Percentiles rank a stretch among this genome's conserved stretches.
These are phyloP conservation scores for Calonectria hawksworthii DNA, from an alignment of 2,329 filamentous ascomycete genomes.

Conservation along the genomic window DNA sequence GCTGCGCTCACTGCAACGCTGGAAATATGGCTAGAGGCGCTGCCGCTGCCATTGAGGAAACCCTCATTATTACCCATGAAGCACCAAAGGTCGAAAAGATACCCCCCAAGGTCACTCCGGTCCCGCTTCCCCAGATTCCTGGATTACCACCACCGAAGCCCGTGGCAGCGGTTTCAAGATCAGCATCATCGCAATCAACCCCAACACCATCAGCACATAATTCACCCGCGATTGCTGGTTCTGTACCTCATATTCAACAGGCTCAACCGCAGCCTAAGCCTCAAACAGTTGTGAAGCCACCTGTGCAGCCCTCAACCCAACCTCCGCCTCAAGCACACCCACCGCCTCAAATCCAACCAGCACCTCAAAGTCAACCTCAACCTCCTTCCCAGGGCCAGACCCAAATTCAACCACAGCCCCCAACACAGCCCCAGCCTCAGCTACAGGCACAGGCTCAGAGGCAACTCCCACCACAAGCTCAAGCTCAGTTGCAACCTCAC, in stretches of 20 bases:
- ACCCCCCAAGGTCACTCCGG: slow-evolving; percentile 52
- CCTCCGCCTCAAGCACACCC: not conserved
- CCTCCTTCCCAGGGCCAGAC: not conserved
- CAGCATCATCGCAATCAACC: slow-evolving; percentile 48
- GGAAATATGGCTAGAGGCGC: slow-evolving; percentile 44
- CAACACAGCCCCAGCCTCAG: not conserved
- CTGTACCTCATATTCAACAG: slow-evolving; percentile 16
- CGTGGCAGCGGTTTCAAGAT: slow-evolving; percentile 37
- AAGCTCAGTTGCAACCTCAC: slow-evolving; percentile 20
- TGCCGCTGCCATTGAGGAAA: slow-evolving; percentile 44
- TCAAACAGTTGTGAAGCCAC: not conserved
- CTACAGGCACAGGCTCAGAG: not conserved
- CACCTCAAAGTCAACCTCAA: not conserved
- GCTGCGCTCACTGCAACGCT: slow-evolving; percentile 64
- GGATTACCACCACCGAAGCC: slow-evolving; percentile 52
- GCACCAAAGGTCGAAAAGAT: slow-evolving; percentile 43
- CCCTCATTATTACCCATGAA: slow-evolving; percentile 39
- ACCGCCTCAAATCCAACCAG: not conserved
- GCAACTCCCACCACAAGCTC: slow-evolving; percentile 37
- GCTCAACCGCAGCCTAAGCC: slow-evolving; percentile 20
- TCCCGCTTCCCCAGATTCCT: slow-evolving; percentile 53
- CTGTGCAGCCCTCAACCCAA: not conserved
- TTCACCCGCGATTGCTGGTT: slow-evolving; percentile 30
- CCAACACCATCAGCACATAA: slow-evolving; percentile 36
- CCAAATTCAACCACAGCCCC: slow-evolving; percentile 7